Conservation (phyloP, 2,329 filamentous ascomycete species). For the Aspergillus tanneri region DNA sequence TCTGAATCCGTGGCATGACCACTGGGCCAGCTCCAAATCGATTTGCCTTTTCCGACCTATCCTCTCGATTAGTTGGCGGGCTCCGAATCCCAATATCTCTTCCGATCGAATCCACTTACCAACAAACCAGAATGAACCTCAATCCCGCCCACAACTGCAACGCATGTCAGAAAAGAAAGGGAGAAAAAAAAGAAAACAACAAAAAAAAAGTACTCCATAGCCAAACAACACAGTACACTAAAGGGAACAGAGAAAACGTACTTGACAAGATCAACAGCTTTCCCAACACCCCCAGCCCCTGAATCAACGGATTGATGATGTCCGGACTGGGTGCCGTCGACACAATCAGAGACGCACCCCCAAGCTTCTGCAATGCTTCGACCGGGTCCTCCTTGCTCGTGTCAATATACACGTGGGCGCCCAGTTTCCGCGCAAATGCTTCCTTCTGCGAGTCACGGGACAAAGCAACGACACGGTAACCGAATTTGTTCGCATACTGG, state of each 20-base stretch:
- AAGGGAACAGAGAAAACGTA: constrained; percentile 15
- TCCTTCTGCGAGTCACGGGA: constrained; percentile 53
- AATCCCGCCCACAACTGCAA: no score
- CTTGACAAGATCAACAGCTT: constrained; percentile 39
- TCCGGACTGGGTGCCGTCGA: constrained; percentile 39
- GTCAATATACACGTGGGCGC: constrained; percentile 56
- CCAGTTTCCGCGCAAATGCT: constrained; percentile 54
- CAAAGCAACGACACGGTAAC: constrained; percentile 53
- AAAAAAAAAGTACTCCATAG: not conserved
- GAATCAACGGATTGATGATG: constrained; percentile 36
- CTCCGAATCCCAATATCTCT: not conserved
- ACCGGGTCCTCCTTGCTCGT: constrained; percentile 35
- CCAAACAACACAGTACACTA: not conserved
- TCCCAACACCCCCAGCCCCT: constrained; percentile 35
- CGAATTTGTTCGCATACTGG: constrained; percentile 54
- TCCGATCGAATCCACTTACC: no score
- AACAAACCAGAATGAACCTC: no score
- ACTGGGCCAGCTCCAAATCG: constrained; percentile 53
- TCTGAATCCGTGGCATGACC: constrained; percentile 55
- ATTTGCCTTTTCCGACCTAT: constrained; percentile 49
- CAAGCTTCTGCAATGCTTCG: constrained; percentile 36
- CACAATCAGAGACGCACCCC: constrained; percentile 38
- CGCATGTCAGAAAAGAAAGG: not conserved
- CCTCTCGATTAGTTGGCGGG: constrained; percentile 10
- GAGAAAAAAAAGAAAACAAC: no score